Evolutionary conservation across 768 basidiomycete genomes (phyloP).

Genomic region (Royoungia palumana): DNA sequence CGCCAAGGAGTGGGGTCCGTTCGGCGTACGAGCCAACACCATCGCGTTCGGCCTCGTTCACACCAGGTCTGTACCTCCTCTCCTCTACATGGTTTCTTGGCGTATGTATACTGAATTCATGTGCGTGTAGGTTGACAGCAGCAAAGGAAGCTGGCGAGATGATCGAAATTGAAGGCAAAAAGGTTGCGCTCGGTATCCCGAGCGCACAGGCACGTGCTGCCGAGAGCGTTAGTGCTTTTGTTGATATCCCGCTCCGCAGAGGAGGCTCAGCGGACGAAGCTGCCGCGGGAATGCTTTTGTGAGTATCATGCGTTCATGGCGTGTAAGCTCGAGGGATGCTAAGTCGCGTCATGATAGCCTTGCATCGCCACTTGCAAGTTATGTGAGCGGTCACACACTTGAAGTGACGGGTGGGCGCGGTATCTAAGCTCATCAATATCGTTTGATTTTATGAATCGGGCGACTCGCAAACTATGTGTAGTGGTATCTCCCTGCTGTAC

Average conservation of each 20-base stretch:
- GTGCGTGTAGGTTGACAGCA: constrained; percentile 56
- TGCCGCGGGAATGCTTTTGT: constrained; percentile 74
- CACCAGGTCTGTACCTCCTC: constrained; percentile 49
- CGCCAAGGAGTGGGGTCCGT: constrained; percentile 84
- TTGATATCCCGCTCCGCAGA: constrained; percentile 62
- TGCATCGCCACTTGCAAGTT: constrained; percentile 73
- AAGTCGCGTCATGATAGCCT: constrained; percentile 44
- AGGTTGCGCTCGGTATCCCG: constrained; percentile 79
- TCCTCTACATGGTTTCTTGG: background rate
- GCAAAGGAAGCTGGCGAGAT: constrained; percentile 73
- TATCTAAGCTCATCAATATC: constrained; percentile 40
- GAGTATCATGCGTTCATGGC: constrained; percentile 29
- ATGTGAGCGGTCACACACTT: constrained; percentile 78
- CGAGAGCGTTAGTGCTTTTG: constrained; percentile 41
- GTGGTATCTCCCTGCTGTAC: background rate
- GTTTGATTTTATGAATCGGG: background rate
- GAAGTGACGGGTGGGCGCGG: constrained; percentile 82
- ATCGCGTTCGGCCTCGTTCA: constrained; percentile 76
- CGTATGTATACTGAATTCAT: constrained; percentile 2
- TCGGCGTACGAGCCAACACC: constrained; percentile 79
- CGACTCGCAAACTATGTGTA: background rate
- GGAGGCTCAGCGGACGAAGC: constrained; percentile 74
- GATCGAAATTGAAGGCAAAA: constrained; percentile 81
- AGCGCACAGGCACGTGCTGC: constrained; percentile 40
- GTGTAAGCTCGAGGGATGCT: background rate